Percentiles rank a stretch among this genome's conserved stretches.
Evolutionary conservation across 2,329 filamentous ascomycete species (phyloP).

Genomic region (Alternaria solani): DNA sequence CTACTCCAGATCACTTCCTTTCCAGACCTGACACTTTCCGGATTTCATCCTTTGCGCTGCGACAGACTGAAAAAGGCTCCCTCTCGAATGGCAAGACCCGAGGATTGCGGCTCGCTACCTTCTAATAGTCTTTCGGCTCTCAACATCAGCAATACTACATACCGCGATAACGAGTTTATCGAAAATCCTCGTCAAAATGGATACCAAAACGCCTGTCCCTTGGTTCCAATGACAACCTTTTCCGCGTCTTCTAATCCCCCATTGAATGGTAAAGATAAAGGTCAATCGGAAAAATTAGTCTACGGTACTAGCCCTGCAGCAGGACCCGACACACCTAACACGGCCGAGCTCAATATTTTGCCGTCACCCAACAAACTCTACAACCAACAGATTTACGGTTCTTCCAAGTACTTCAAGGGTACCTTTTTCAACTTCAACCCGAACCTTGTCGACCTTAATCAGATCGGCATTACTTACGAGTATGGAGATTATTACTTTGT

Average conservation of each 20-base stretch:
- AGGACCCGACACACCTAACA: background rate
- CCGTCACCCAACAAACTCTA: background rate
- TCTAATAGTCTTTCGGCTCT: background rate
- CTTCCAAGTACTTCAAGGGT: background rate
- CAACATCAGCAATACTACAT: background rate
- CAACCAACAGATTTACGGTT: background rate
- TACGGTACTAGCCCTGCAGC: background rate
- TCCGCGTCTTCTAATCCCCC: background rate
- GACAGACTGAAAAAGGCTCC: background rate
- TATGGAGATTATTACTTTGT: constrained; percentile 2
- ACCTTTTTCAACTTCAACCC: background rate
- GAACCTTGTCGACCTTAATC: constrained; percentile 2
- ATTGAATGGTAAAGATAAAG: background rate
- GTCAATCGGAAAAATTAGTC: background rate
- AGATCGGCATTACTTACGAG: constrained; percentile 13
- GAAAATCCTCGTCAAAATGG: background rate
- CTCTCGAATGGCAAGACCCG: background rate
- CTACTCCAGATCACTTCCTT: background rate
- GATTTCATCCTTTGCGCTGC: background rate
- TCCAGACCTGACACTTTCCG: too few relatives aligned
- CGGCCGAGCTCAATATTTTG: background rate
- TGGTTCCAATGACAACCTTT: background rate
- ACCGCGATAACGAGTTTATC: background rate
- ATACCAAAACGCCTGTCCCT: background rate
- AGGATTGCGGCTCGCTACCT: background rate